phyloP scores from a whole-genome alignment of 2,329 filamentous ascomycete species.

The Trichoderma aggressivum region DNA sequence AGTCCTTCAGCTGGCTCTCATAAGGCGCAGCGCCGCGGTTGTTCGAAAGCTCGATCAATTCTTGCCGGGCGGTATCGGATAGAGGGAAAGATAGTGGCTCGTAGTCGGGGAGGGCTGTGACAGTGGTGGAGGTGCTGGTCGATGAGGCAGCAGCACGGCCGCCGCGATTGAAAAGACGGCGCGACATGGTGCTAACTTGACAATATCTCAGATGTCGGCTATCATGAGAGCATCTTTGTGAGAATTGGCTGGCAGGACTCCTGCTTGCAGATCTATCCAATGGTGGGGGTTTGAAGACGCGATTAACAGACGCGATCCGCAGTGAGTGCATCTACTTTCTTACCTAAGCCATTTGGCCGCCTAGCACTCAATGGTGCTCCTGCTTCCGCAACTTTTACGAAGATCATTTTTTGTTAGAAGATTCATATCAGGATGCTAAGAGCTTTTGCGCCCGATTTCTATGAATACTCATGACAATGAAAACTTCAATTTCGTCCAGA shows the following conservation, averaged over 20 bases:
- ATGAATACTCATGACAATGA: background rate
- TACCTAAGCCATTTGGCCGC: conserved; percentile 5
- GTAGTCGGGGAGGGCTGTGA: conserved; percentile 44
- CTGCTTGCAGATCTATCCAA: background rate
- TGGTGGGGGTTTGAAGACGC: conserved; percentile 14
- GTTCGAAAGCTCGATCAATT: conserved; percentile 43
- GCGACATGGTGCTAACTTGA: conserved; percentile 29
- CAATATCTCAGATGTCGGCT: background rate
- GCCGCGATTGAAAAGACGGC: conserved; percentile 31
- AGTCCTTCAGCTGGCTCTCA: conserved; percentile 45
- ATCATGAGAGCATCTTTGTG: background rate
- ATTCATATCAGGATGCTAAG: background rate
- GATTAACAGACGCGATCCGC: background rate
- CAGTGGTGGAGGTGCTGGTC: conserved; percentile 22
- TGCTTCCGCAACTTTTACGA: background rate
- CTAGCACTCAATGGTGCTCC: background rate
- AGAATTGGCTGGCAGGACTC: background rate
- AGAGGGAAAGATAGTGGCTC: conserved; percentile 48
- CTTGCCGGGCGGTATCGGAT: conserved; percentile 36
- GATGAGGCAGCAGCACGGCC: conserved; percentile 19
- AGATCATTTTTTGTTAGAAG: background rate
- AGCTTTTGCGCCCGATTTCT: background rate
- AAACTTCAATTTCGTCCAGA: background rate
- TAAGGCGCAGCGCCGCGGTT: conserved; percentile 42
- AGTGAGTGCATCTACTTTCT: background rate